Conservation (phyloP, 2,329 filamentous ascomycete genomes). For the Dactylellina drechsleri region DNA sequence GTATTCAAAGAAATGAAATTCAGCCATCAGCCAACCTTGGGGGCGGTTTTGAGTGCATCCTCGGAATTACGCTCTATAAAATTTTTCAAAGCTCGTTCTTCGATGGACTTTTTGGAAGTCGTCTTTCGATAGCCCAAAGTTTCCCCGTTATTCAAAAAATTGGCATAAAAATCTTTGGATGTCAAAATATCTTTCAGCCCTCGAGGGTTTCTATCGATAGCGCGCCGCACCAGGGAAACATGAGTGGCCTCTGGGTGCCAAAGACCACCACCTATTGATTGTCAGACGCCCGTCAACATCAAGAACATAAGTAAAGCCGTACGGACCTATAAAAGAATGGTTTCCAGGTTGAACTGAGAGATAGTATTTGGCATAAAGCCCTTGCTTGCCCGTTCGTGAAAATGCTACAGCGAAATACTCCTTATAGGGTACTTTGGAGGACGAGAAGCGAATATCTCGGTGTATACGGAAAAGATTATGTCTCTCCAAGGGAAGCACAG, state of each 20-base stretch:
- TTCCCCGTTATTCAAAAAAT: slow-evolving; percentile 68
- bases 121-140: slow-evolving; percentile 55
- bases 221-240: slow-evolving; percentile 74
- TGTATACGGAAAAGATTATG: slow-evolving; percentile 83
- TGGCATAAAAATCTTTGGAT: slow-evolving; percentile 69
- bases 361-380: slow-evolving; percentile 88
- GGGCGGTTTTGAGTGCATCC: slow-evolving; percentile 83
- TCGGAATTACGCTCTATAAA: slow-evolving; percentile 77
- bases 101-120: slow-evolving; percentile 65
- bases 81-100: slow-evolving; percentile 72
- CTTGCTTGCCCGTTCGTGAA: slow-evolving; percentile 87
- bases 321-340: slow-evolving; percentile 74
- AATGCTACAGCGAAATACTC: slow-evolving; percentile 58
- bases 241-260: slow-evolving; percentile 78
- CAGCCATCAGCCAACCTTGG: slow-evolving; percentile 72
- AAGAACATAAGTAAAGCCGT: background rate
- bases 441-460: slow-evolving; percentile 78
- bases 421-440: slow-evolving; percentile 41
- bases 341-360: slow-evolving; percentile 78
- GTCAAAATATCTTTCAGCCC: slow-evolving; percentile 75
- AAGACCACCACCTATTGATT: slow-evolving; percentile 73
- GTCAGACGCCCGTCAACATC: slow-evolving; percentile 27
- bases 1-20: background rate
- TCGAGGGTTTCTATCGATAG: slow-evolving; percentile 77
- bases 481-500: slow-evolving; percentile 86